Conservation (phyloP, 306 rosid species). For the Lathyrus tuberosus region DNA sequence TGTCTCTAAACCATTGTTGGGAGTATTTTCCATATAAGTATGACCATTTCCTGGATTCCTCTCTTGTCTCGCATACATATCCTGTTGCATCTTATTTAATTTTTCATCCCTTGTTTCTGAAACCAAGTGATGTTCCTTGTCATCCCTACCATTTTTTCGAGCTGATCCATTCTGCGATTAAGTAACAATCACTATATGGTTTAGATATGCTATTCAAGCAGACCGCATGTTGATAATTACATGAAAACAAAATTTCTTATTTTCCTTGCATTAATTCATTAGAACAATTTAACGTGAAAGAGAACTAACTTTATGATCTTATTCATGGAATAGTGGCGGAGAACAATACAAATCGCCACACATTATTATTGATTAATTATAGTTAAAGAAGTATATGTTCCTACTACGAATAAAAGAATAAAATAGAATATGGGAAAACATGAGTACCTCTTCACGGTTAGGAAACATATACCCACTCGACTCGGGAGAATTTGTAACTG, state of each 20-base stretch:
- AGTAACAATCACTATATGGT: slow-evolving; percentile 35
- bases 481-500: slow-evolving; percentile 46
- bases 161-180: slow-evolving; percentile 59
- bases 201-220: slow-evolving; percentile 29
- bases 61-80: slow-evolving; percentile 43
- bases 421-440: not conserved
- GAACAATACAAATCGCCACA: slow-evolving; percentile 16
- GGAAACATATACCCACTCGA: slow-evolving; percentile 48
- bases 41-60: slow-evolving; percentile 62
- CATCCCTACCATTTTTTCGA: slow-evolving; percentile 42
- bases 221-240: slow-evolving; percentile 8
- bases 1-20: slow-evolving; percentile 45
- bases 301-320: slow-evolving; percentile 2
- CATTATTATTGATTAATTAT: slow-evolving; percentile 1
- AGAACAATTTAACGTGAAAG: slow-evolving; percentile 12
- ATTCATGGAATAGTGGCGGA: slow-evolving; percentile 8
- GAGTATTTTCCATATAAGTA: slow-evolving; percentile 34
- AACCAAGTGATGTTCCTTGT: slow-evolving; percentile 44
- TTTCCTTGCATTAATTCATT: slow-evolving; percentile 29
- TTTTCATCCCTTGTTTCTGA: slow-evolving; percentile 54
- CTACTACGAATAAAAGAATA: slow-evolving; percentile 13
- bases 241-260: slow-evolving; percentile 17
- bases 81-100: slow-evolving; percentile 46
- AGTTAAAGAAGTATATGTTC: slow-evolving; percentile 12
- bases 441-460: slow-evolving; percentile 64